Percentiles rank a stretch among this genome's conserved stretches.
Conservation (phyloP, 2,329 filamentous ascomycete genomes). For the Cercospora citrullina region DNA sequence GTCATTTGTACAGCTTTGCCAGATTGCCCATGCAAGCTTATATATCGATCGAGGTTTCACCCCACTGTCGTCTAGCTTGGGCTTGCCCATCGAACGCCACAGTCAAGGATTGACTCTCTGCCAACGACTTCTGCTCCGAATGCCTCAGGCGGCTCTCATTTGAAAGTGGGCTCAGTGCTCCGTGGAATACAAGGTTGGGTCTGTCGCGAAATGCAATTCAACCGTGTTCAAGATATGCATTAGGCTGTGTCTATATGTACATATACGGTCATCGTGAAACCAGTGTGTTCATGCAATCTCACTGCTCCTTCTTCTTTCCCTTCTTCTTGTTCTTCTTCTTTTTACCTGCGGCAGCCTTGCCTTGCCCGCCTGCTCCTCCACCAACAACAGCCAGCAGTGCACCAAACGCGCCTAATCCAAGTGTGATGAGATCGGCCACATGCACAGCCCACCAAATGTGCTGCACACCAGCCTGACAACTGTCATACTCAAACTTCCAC, state of each 20-base stretch:
- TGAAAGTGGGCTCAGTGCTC: too few relatives aligned
- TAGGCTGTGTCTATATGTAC: neutral
- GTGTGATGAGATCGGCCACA: constrained; percentile 62
- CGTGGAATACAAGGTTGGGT: too few relatives aligned
- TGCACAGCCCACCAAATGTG: constrained; percentile 95
- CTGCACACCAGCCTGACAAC: constrained; percentile 78
- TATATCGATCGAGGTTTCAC: too few relatives aligned
- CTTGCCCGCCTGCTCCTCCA: constrained; percentile 8
- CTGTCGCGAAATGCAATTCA: too few relatives aligned
- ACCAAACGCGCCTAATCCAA: constrained; percentile 35
- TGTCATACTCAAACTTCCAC: constrained; percentile 80
- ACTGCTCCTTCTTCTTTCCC: constrained; percentile 3
- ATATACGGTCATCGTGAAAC: neutral
- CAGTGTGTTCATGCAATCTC: neutral
- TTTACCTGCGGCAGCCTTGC: constrained; percentile 1
- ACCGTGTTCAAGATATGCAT: neutral
- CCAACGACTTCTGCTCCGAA: too few relatives aligned
- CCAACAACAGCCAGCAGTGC: constrained; percentile 12
- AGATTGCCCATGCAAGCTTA: too few relatives aligned
- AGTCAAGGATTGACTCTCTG: too few relatives aligned
- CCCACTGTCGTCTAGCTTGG: too few relatives aligned
- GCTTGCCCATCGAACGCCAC: too few relatives aligned
- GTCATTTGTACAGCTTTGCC: too few relatives aligned
- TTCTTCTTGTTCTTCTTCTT: constrained; percentile 9
- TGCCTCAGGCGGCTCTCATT: too few relatives aligned